Evolutionary conservation across 495 filamentous ascomycete species (phyloP).

Genomic region (Jackrogersella multiformis): DNA sequence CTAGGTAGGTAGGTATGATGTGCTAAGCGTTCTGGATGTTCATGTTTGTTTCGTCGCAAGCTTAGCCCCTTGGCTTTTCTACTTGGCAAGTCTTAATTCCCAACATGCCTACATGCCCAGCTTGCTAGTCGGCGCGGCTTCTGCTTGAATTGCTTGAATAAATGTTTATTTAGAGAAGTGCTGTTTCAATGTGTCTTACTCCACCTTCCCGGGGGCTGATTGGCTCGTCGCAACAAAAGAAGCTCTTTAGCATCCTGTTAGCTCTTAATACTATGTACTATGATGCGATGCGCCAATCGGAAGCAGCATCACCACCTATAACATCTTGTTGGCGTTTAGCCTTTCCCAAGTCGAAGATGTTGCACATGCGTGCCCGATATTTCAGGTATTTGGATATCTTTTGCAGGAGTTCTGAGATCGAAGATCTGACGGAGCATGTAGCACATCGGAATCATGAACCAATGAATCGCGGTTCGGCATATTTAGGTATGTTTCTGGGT

Average conservation of each 20-base stretch:
- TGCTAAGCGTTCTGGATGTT: conserved; percentile 1
- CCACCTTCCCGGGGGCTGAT: neutral
- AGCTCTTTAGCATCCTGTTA: neutral
- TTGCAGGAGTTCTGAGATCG: neutral
- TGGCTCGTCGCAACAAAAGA: neutral
- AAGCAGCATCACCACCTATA: neutral
- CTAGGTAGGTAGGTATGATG: no score
- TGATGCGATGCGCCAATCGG: neutral
- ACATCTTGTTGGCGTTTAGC: neutral
- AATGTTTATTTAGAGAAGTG: neutral
- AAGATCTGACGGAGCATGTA: neutral
- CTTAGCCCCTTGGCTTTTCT: conserved; percentile 26
- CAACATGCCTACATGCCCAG: no score
- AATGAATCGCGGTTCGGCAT: no score
- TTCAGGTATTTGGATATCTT: neutral
- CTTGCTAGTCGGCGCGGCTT: no score
- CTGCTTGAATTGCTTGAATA: neutral
- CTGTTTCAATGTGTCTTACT: neutral
- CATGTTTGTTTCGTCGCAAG: conserved; percentile 13
- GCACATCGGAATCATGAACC: neutral
- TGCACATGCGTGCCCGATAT: neutral
- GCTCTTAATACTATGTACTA: no score
- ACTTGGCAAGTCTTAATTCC: conserved; percentile 21
- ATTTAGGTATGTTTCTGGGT: no score
- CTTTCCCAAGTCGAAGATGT: no score